Evolutionary conservation across 805 yeast genomes (phyloP).

Genomic region (Ogataea nitratoaversa): DNA sequence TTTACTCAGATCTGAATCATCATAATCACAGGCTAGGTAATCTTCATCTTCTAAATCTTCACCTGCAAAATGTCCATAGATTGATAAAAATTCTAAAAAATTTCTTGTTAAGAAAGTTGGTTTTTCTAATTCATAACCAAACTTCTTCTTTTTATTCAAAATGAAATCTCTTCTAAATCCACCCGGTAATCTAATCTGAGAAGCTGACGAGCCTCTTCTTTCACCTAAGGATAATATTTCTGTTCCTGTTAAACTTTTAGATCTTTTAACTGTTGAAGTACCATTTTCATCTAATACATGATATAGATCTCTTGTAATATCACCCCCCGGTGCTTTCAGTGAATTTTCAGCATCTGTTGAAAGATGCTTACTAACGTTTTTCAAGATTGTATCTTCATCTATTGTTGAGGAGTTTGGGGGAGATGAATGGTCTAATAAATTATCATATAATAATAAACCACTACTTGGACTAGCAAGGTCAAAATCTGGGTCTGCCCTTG

Average conservation of each 20-base stretch:
- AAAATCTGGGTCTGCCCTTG: neutral
- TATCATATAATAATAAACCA: slow-evolving; percentile 17
- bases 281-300: no score
- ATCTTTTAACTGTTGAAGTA: no score
- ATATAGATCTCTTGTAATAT: slow-evolving; percentile 48
- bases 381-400: slow-evolving; percentile 33
- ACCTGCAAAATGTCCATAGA: slow-evolving; percentile 86
- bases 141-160: slow-evolving; percentile 27
- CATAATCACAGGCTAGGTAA: slow-evolving; percentile 46
- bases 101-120: slow-evolving; percentile 61
- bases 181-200: slow-evolving; percentile 72
- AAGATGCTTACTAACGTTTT: slow-evolving; percentile 35
- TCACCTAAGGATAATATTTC: slow-evolving; percentile 21
- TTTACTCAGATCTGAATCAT: slow-evolving; percentile 4
- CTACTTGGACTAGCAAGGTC: neutral
- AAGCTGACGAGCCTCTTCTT: slow-evolving; percentile 61
- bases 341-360: slow-evolving; percentile 31
- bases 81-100: slow-evolving; percentile 70
- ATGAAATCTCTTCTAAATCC: slow-evolving; percentile 76
- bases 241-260: slow-evolving; percentile 28
- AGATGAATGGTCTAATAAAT: no score
- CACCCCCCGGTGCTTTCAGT: slow-evolving; percentile 44
- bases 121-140: slow-evolving; percentile 25
- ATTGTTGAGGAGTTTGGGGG: no score
- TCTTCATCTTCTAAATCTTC: slow-evolving; percentile 73